Evolutionary conservation across 2,329 filamentous ascomycete genomes (phyloP).

Genomic region (Hymenoscyphus linearis): DNA sequence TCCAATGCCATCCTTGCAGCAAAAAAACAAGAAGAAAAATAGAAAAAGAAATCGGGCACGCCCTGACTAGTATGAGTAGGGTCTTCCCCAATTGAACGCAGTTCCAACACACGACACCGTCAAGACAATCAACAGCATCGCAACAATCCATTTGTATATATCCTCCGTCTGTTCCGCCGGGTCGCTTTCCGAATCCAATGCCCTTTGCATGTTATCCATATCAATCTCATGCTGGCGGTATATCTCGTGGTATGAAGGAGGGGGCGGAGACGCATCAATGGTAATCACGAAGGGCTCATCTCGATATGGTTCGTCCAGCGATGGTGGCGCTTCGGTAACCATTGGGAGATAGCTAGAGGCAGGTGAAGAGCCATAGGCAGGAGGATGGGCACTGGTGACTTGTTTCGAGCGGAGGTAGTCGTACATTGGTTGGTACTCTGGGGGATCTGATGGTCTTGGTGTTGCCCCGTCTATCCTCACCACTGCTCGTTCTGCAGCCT

Average conservation of each 20-base stretch:
- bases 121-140: constrained; percentile 27
- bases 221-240: constrained; percentile 18
- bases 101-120: constrained; percentile 26
- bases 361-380: constrained; percentile 7
- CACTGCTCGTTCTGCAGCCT: constrained; percentile 8
- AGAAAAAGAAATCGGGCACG: background rate
- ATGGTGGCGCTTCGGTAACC: constrained; percentile 3
- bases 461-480: background rate
- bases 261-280: constrained; percentile 21
- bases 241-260: constrained; percentile 26
- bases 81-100: constrained; percentile 27
- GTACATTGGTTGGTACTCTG: constrained; percentile 29
- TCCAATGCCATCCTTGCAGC: background rate
- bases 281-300: constrained; percentile 27
- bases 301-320: constrained; percentile 23
- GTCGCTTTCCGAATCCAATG: constrained; percentile 14
- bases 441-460: constrained; percentile 14
- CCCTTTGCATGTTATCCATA: constrained; percentile 17
- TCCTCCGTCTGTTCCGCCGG: constrained; percentile 25
- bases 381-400: constrained; percentile 5
- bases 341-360: constrained; percentile 3
- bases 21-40: background rate
- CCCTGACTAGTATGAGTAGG: background rate
- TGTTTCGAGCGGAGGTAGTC: constrained; percentile 26
- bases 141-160: constrained; percentile 28